Conservation (phyloP, 2,329 filamentous ascomycete genomes). For the Paradendryphiella salina region DNA sequence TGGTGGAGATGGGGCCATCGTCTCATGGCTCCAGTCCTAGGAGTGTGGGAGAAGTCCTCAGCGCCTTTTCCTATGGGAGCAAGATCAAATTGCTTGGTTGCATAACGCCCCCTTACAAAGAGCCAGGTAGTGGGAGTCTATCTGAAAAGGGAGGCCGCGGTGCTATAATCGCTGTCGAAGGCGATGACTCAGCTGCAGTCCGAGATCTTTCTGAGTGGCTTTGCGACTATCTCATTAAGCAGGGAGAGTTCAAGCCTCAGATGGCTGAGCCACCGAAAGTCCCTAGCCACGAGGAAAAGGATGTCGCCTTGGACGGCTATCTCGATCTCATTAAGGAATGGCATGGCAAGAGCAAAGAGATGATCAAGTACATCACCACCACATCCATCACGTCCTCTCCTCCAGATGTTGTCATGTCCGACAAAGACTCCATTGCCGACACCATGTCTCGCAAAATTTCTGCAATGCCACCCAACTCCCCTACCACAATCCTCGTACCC, state of each 20-base stretch:
- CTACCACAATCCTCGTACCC: constrained; percentile 3
- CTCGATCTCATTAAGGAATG: constrained; percentile 70
- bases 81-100: constrained; percentile 77
- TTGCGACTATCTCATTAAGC: constrained; percentile 56
- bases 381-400: constrained; percentile 10
- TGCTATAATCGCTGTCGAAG: constrained; percentile 81
- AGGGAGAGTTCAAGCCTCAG: constrained; percentile 56
- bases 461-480: constrained; percentile 15
- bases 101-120: constrained; percentile 69
- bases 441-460: constrained; percentile 23
- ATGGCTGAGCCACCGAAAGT: constrained; percentile 55
- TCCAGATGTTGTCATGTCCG: constrained; percentile 8
- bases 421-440: constrained; percentile 19
- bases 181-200: constrained; percentile 66
- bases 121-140: constrained; percentile 27
- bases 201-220: constrained; percentile 68
- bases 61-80: constrained; percentile 71
- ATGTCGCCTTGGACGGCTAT: constrained; percentile 57
- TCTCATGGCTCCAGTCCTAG: constrained; percentile 32
- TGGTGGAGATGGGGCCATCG: constrained; percentile 12
- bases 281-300: constrained; percentile 40
- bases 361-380: constrained; percentile 61
- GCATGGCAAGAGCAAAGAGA: constrained; percentile 74
- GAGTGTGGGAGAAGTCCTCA: constrained; percentile 69
- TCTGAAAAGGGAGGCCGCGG: constrained; percentile 61